Base-by-base conservation (phyloP, 306 rosid species). In the Quercus alba region DNA sequence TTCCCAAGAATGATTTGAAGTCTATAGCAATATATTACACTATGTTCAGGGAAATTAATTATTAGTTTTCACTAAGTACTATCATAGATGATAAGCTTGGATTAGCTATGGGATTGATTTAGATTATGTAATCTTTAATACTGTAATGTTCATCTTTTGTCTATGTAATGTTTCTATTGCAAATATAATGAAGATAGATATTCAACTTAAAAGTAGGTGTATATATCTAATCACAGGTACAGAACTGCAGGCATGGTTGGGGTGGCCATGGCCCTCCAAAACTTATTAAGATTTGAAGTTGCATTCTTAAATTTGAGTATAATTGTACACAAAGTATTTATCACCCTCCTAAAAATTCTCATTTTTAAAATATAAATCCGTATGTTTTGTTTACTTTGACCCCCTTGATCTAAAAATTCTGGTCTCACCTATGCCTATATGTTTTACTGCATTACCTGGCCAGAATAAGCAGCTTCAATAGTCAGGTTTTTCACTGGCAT, bases 1-100 rank as follows among this genome's bases (percentile, higher is more conserved):
- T 85, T 83, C 80, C 75, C 84, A 68, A 75, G 66, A 17, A 68
- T 46, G 72, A 73, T 17, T 30, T 51, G 6, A 7, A 17, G 20
- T 26, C 10, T 23, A 4, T 62, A 13, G 28, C 28, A 11, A 62
- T 14, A 62, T 62, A 14, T 62, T 23, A 14, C 2, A 17, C 38
- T 64, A 5, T 30, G 46, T 64, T 30, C 20, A 4, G 4, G 3
- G 18, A 64, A 30, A 13, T 6, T 30, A 64, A 4, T 3, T 30
- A 2, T 11, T 30, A 31, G 46, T 30, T 64, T 23, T 61, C 3
- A 59, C 66, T 61, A 17, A 64, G 44, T 13, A 28, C 14, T 26
- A 62, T 4, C n/a, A 26, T 63, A 28, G 70, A 28, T 63, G 35
- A 64, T 64, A 28, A 64, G 30, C 70, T 28, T 15, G 70, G 44